Conservation (phyloP, 2,329 filamentous ascomycete species). For the Pyrenophora seminiperda region DNA sequence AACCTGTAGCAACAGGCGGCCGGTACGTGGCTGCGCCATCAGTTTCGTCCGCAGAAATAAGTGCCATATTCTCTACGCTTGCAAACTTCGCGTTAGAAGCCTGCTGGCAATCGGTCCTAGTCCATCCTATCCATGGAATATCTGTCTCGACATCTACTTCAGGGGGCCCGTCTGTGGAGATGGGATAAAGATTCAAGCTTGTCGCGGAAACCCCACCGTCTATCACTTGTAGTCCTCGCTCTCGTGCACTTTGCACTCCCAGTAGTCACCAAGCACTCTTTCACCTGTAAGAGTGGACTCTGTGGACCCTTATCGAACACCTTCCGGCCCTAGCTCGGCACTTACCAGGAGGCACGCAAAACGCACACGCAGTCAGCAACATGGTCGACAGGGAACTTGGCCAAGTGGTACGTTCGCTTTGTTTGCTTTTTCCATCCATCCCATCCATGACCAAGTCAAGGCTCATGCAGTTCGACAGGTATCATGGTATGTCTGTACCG, state of each 20-base stretch:
- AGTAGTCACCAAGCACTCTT: not conserved
- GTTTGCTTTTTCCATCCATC: not conserved
- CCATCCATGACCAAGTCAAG: not conserved
- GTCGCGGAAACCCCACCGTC: conserved; percentile 5
- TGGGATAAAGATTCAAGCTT: conserved; percentile 7
- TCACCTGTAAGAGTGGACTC: not conserved
- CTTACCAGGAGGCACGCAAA: not conserved
- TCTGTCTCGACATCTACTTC: not conserved
- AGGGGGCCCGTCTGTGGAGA: conserved; percentile 5
- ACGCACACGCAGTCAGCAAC: not conserved
- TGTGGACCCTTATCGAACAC: conserved; percentile 5
- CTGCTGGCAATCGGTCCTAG: not conserved
- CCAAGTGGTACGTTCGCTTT: conserved; percentile 28
- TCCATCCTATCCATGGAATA: not conserved
- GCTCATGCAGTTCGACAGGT: conserved; percentile 18
- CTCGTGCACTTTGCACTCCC: not conserved
- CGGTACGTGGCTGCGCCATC: not conserved
- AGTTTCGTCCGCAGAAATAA: not conserved
- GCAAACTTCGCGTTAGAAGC: not conserved
- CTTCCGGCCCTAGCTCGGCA: conserved; percentile 10
- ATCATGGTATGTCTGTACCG: conserved; percentile 47
- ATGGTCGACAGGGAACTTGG: conserved; percentile 22
- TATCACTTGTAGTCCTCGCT: not conserved
- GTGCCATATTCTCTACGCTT: not conserved
- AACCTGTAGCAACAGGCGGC: not conserved